Evolutionary conservation across 2,329 filamentous ascomycete species (phyloP), one percentile per base, ranked within the genome.

Genomic region (Didymellaceae sp.): DNA sequence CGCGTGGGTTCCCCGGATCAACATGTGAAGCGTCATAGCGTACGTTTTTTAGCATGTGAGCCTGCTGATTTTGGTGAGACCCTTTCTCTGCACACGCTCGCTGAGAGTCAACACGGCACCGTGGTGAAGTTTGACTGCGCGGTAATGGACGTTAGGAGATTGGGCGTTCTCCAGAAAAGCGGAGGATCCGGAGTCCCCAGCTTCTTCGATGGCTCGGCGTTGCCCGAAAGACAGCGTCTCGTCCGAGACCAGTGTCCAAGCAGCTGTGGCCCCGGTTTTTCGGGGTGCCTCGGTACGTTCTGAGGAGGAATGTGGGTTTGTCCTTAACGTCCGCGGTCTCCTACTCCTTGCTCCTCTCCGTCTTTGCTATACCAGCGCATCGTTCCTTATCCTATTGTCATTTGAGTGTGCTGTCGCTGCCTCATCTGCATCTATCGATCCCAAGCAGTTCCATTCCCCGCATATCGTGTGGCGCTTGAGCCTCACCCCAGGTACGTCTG

Each of bases 1-100:
- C 43, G 55, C 52, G 45, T 58, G 48, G n/a, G 45, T 34, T 39
- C 17, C 43, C 35, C 39, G 43, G 53, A 55, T 54, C 50, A 38
- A 40, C 57, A 60, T 54, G 55, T 59, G 57, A 59, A 57, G 24
- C 47, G 44, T 38, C 30, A 40, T 30, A 24, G 6, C 34, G 24
- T 7, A 31, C 45, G 48, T 31, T 43, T 45, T 43, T 45, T 52
- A 39, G 44, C 54, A 57, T 54, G 46, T 51, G 43, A 49, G 47
- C 21, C n/a, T 14, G 17, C 26, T n/a, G n/a, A 8, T 28, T 13
- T 13, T 25, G 22, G n/a, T n/a, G n/a, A n/a, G n/a, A n/a, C n/a
- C n/a, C 22, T 25, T 25, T 25, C 22, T 30, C 34, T 40, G 6
- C 17, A 24, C 13, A 8, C 13, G 25, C 25, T 13, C 13, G 4